Evolutionary conservation across 768 basidiomycete species (phyloP), one percentile per base, ranked within the genome.

Genomic region (Trametes maxima): DNA sequence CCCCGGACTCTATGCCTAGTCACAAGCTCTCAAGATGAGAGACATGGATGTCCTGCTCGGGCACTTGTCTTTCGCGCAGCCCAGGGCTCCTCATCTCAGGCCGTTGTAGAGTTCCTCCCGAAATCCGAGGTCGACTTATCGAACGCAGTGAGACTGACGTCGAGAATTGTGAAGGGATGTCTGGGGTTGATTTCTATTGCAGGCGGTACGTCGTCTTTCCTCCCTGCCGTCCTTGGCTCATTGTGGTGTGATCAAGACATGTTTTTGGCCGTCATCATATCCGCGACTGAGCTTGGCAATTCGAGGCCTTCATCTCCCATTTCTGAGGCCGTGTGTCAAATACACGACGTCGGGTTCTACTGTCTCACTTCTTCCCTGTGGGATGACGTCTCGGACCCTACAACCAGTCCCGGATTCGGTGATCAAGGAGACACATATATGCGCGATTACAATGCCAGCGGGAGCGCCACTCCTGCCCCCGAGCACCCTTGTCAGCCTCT

Each of bases 401-500:
- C 79, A 46, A 69, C 84, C n/a, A 81, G 78, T 50, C 83, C 83
- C 5, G 86, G 87, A 54, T 77, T 72, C 36, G 64, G 76, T 4
- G 90, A 92, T 57, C 76, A 73, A 19, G 65, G 77, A 13, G 89
- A 91, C 19, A 74, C 74, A 55, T 79, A 77, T 54, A 78, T 33
- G 28, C 28, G 73, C 37, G 80, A 86, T 37, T 85, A 84, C 65
- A 65, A 76, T 28, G 79, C 80, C 58, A 53, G 57, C 21, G 56
- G 56, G 21, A 70, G 73, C 47, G 66, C 79, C 35, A 70, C 78
- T 16, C 68, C 76, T 40, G 67, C 84, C 11, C 79, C 79, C n/a
- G 94, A 95, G 68, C 94, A 98, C 69, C 97, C 97, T 1, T 98
- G 95, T 72, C 73, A 85, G 62, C 90, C 94, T 0, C 83, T 98